A percentile compares a stretch with the other conserved stretches of the same genome.
Evolutionary conservation across 2,329 filamentous ascomycete species (phyloP).

Genomic region (Alternaria sp.): DNA sequence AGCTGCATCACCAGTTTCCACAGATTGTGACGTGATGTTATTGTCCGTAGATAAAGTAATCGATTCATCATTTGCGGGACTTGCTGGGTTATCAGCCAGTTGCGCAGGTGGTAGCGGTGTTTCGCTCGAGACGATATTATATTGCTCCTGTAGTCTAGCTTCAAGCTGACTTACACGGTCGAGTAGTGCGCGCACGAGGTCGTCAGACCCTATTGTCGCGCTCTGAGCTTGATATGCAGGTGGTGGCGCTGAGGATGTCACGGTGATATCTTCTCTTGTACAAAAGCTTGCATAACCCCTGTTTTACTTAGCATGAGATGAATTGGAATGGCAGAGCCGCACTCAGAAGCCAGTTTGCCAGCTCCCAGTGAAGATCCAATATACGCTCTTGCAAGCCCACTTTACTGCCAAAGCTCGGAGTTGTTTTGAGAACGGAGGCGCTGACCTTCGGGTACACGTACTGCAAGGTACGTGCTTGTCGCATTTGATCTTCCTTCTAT

Average conservation of each 20-base stretch:
- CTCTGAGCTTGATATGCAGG: conserved; percentile 4
- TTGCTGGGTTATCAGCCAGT: conserved; percentile 2
- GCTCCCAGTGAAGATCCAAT: not conserved
- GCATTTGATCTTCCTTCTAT: conserved; percentile 51
- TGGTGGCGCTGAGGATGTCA: not conserved
- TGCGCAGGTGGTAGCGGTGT: not conserved
- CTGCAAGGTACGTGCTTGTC: conserved; percentile 54
- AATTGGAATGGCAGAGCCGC: not conserved
- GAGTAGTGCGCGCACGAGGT: conserved; percentile 31
- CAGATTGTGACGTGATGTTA: not conserved
- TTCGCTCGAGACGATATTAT: not conserved
- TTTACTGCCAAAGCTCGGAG: not conserved
- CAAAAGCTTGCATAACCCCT: conserved; percentile 26
- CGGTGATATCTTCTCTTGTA: conserved; percentile 18
- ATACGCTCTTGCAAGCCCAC: not conserved
- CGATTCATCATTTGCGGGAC: conserved; percentile 21
- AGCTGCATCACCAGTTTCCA: conserved; percentile 49
- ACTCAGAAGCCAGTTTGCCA: not conserved
- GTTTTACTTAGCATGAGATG: not conserved
- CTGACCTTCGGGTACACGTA: conserved; percentile 50
- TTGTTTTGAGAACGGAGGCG: not conserved
- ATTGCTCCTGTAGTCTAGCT: conserved; percentile 18
- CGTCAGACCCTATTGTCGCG: not conserved
- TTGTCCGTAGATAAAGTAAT: not conserved
- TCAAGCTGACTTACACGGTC: conserved; percentile 40